phyloP scores from a whole-genome alignment of 371 early-diverging fungal species.

The Syncephalastrum monosporum region DNA sequence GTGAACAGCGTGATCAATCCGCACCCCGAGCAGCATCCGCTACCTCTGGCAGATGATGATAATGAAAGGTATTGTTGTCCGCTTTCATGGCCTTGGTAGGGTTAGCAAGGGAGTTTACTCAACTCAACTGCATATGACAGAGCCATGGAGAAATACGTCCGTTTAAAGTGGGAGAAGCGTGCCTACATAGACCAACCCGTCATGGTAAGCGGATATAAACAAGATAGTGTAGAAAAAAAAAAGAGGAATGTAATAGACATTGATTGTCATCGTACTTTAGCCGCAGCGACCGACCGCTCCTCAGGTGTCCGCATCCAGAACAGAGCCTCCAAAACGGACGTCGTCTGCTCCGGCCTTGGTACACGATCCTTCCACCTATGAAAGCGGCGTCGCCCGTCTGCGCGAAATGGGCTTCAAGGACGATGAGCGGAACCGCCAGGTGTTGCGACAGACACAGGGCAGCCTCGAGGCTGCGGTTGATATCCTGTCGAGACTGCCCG shows the following conservation, averaged over 20 bases:
- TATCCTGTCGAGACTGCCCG: slow-evolving; percentile 53
- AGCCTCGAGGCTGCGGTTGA: slow-evolving; percentile 73
- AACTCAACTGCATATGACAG: slow-evolving; percentile 27
- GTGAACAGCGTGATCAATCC: slow-evolving; percentile 79
- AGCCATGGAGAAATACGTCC: slow-evolving; percentile 87
- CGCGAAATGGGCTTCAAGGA: slow-evolving; percentile 81
- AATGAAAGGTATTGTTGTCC: slow-evolving; percentile 54
- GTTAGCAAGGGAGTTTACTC: background rate
- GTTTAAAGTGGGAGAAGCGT: slow-evolving; percentile 92
- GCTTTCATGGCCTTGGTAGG: too few species aligned
- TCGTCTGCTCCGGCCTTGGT: slow-evolving; percentile 40
- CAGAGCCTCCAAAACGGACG: slow-evolving; percentile 32
- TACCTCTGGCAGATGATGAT: slow-evolving; percentile 58
- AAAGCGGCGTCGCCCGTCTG: slow-evolving; percentile 23
- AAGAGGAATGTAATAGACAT: too few species aligned
- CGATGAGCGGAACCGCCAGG: slow-evolving; percentile 55
- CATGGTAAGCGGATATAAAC: slow-evolving; percentile 8
- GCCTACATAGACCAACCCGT: slow-evolving; percentile 51
- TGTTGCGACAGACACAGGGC: slow-evolving; percentile 71
- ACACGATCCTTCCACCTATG: slow-evolving; percentile 10
- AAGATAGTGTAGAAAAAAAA: background rate
- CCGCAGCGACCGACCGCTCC: slow-evolving; percentile 11
- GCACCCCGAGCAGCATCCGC: slow-evolving; percentile 62
- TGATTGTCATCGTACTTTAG: background rate
- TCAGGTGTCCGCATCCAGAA: slow-evolving; percentile 1